Conservation (phyloP, 176 grass and related monocot genomes). For the Musa beccarii region DNA sequence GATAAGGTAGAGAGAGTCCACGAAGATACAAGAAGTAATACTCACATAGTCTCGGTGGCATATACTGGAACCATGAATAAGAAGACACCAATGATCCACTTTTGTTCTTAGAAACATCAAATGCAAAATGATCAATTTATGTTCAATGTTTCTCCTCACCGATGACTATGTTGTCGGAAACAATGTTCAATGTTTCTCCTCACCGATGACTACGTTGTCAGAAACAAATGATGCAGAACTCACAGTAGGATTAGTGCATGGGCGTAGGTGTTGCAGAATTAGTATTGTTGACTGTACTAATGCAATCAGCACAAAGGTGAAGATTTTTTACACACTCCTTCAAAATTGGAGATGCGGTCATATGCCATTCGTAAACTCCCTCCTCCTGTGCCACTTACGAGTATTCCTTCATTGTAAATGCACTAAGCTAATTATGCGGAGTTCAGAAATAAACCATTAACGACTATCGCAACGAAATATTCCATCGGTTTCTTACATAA, state of each 20-base stretch:
- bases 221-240: conserved; percentile 8
- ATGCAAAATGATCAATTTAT: background rate
- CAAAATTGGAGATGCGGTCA: conserved; percentile 33
- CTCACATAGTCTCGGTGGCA: conserved; percentile 67
- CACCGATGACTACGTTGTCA: background rate
- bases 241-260: conserved; percentile 62
- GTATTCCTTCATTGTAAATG: too few species aligned
- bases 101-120: conserved; percentile 56
- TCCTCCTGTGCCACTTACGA: too few species aligned
- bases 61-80: conserved; percentile 51
- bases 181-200: too few species aligned
- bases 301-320: conserved; percentile 38
- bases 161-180: too few species aligned
- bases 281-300: conserved; percentile 62
- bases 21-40: background rate
- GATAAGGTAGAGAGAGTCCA: too few species aligned
- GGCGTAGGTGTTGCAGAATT: conserved; percentile 73
- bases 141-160: background rate
- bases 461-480: background rate
- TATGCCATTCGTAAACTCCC: conserved; percentile 18
- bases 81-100: conserved; percentile 63
- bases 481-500: background rate
- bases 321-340: conserved; percentile 28
- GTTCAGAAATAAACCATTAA: background rate
- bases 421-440: background rate